Percentiles rank a stretch among this genome's conserved stretches.
These are phyloP conservation scores for Lepiota venenata DNA, from an alignment of 768 basidiomycete genomes.

Conservation along the genomic window DNA sequence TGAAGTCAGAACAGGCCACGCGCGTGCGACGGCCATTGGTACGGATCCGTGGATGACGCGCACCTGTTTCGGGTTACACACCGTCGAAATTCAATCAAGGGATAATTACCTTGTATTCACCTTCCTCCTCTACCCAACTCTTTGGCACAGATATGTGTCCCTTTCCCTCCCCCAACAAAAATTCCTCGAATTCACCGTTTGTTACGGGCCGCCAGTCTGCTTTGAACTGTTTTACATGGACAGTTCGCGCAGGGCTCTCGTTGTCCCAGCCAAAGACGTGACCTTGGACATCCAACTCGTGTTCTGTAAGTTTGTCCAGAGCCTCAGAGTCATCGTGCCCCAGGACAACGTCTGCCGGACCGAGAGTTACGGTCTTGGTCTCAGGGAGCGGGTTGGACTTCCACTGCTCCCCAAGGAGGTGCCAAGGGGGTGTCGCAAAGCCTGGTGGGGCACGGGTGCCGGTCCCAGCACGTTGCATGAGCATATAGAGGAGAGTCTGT, in stretches of 20 bases:
- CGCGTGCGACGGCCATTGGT: slow-evolving; percentile 56
- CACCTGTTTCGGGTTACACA: slow-evolving; percentile 47
- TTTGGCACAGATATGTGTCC: slow-evolving; percentile 45
- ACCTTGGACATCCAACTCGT: slow-evolving; percentile 23
- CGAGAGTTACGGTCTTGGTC: slow-evolving; percentile 44
- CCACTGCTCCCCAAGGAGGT: slow-evolving; percentile 58
- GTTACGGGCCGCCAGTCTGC: slow-evolving; percentile 75
- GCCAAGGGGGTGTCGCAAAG: slow-evolving; percentile 66
- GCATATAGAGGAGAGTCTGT: slow-evolving; percentile 89
- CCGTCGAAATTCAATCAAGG: background rate
- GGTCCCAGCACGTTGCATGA: slow-evolving; percentile 69
- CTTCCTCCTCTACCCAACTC: slow-evolving; percentile 64
- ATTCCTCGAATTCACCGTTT: slow-evolving; percentile 70
- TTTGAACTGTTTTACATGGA: slow-evolving; percentile 55
- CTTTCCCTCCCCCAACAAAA: slow-evolving; percentile 41
- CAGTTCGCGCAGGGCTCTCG: slow-evolving; percentile 62
- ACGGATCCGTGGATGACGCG: slow-evolving; percentile 82
- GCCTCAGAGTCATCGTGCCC: slow-evolving; percentile 83
- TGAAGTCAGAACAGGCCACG: slow-evolving; percentile 86
- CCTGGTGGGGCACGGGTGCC: slow-evolving; percentile 76
- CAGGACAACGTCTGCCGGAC: slow-evolving; percentile 48
- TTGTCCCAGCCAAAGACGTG: slow-evolving; percentile 87
- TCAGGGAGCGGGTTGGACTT: slow-evolving; percentile 35
- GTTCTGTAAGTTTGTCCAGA: slow-evolving; percentile 43
- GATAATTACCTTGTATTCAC: slow-evolving; percentile 40